Conservation (phyloP, 192 early-diverging fungal species). For the Backusella luteola region DNA sequence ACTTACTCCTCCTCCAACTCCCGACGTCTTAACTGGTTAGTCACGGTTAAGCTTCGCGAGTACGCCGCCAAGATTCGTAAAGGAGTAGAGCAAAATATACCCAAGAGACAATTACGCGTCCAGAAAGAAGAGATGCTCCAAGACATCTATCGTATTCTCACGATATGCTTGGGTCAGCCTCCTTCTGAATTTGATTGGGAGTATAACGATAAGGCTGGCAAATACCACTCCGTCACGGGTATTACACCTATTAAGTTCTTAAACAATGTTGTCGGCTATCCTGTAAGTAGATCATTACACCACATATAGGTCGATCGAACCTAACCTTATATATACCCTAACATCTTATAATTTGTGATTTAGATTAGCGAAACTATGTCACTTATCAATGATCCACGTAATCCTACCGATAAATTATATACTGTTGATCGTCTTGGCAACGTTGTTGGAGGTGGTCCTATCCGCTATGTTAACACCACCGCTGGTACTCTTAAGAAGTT, state of each 20-base stretch:
- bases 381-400: conserved; percentile 76
- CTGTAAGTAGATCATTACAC: conserved; percentile 30
- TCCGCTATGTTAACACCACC: conserved; percentile 68
- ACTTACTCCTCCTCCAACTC: conserved; percentile 66
- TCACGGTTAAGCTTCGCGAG: conserved; percentile 71
- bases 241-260: conserved; percentile 65
- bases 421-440: conserved; percentile 76
- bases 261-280: conserved; percentile 56
- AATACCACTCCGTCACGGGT: conserved; percentile 50
- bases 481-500: conserved; percentile 57
- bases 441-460: conserved; percentile 59
- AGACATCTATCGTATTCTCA: conserved; percentile 68
- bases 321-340: neutral
- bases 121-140: conserved; percentile 60
- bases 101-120: conserved; percentile 38
- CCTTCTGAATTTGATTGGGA: conserved; percentile 67
- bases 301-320: neutral
- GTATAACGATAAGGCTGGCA: conserved; percentile 69
- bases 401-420: conserved; percentile 58
- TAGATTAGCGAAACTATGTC: conserved; percentile 64
- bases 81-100: conserved; percentile 37
- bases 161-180: conserved; percentile 72
- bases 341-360: neutral
- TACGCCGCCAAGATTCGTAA: conserved; percentile 60
- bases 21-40: conserved; percentile 55